A percentile compares a stretch with the other conserved stretches of the same genome.
phyloP scores from a whole-genome alignment of 805 yeast genomes.

The Pichia ethanolica region DNA sequence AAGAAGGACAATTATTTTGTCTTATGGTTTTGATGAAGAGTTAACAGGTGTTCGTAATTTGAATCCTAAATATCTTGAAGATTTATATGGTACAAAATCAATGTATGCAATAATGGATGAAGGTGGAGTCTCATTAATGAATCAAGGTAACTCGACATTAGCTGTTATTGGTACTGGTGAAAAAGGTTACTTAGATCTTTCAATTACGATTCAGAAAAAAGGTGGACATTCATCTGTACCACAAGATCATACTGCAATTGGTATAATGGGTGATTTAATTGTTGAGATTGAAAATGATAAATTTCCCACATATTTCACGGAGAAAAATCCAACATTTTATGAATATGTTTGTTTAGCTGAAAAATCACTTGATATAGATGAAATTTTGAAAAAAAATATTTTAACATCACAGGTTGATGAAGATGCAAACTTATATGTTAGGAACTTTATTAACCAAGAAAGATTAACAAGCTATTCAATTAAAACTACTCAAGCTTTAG shows the following conservation, averaged over 20 bases:
- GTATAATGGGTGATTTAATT: slow-evolving; percentile 37
- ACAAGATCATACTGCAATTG: slow-evolving; percentile 42
- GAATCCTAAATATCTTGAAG: slow-evolving; percentile 29
- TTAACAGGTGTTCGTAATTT: slow-evolving; percentile 32
- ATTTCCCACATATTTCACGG: slow-evolving; percentile 33
- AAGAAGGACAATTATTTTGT: slow-evolving; percentile 35
- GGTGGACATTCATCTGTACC: slow-evolving; percentile 50
- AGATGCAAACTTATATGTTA: slow-evolving; percentile 31
- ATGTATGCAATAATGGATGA: slow-evolving; percentile 41
- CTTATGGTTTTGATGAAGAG: slow-evolving; percentile 48
- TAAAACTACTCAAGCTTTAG: slow-evolving; percentile 42
- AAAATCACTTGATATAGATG: slow-evolving; percentile 31
- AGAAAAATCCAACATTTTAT: slow-evolving; percentile 37
- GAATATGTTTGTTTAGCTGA: slow-evolving; percentile 42
- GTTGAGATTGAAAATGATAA: slow-evolving; percentile 31
- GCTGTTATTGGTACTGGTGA: slow-evolving; percentile 42
- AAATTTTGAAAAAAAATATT: slow-evolving; percentile 29
- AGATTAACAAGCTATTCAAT: slow-evolving; percentile 30
- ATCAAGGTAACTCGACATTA: slow-evolving; percentile 31
- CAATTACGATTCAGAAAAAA: slow-evolving; percentile 35
- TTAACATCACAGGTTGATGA: slow-evolving; percentile 31
- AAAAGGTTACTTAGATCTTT: slow-evolving; percentile 38
- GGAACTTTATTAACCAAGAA: slow-evolving; percentile 27
- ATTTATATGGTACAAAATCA: slow-evolving; percentile 36
- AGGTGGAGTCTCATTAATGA: slow-evolving; percentile 30